Evolutionary conservation across 805 yeast species (phyloP).

Genomic region (Ogataea chonburiensis): DNA sequence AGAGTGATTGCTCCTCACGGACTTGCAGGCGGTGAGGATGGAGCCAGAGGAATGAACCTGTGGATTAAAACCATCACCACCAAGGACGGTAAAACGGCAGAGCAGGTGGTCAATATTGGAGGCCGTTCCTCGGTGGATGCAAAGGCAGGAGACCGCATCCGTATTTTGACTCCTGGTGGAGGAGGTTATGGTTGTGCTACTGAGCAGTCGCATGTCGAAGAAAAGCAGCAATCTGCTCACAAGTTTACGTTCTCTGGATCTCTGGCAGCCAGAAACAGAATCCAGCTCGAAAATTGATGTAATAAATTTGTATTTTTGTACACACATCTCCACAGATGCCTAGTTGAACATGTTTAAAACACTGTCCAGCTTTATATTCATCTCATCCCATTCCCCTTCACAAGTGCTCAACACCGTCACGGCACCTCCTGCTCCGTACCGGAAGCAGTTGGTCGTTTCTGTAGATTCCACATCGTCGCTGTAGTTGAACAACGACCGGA

Average conservation of each 20-base stretch:
- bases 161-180: conserved; percentile 80
- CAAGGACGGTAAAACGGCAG: conserved; percentile 33
- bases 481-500: conserved; percentile 77
- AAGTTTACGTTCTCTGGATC: conserved; percentile 33
- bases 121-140: conserved; percentile 67
- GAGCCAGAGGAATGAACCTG: conserved; percentile 65
- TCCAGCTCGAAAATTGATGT: conserved; percentile 32
- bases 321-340: too few species aligned
- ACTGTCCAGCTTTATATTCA: conserved; percentile 75
- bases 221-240: conserved; percentile 14
- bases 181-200: conserved; percentile 67
- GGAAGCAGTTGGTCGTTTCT: conserved; percentile 48
- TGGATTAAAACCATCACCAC: conserved; percentile 40
- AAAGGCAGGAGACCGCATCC: conserved; percentile 61
- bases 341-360: conserved; percentile 67
- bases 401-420: conserved; percentile 81
- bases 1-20: conserved; percentile 87
- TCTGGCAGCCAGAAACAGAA: conserved; percentile 29
- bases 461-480: conserved; percentile 39
- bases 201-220: conserved; percentile 1
- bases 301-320: too few species aligned
- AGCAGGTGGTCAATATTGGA: conserved; percentile 53
- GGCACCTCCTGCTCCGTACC: conserved; percentile 98
- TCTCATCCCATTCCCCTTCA: conserved; percentile 91
- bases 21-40: conserved; percentile 76